Conservation (phyloP, 2,329 filamentous ascomycete genomes). For the Neonectria neomacrospora region DNA sequence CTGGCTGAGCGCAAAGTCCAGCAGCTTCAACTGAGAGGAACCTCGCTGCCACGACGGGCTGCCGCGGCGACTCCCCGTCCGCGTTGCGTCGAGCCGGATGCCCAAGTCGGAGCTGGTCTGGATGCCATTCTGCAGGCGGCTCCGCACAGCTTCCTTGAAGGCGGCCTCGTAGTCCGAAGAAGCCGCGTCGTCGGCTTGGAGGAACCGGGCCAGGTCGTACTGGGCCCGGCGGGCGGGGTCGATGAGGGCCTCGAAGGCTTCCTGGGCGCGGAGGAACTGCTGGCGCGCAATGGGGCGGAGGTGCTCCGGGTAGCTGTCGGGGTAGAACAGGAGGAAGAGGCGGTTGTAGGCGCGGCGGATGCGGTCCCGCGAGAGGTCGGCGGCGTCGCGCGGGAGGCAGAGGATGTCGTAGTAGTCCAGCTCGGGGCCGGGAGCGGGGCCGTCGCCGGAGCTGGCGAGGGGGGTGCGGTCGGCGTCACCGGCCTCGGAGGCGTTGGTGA, state of each 20-base stretch:
- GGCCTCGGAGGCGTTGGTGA: constrained; percentile 41
- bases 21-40: constrained; percentile 36
- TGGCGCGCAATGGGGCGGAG: constrained; percentile 52
- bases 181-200: constrained; percentile 37
- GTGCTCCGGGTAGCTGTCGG: constrained; percentile 54
- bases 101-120: constrained; percentile 52
- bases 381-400: constrained; percentile 51
- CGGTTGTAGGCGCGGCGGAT: constrained; percentile 59
- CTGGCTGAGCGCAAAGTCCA: constrained; percentile 56
- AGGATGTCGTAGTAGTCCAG: constrained; percentile 58
- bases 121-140: constrained; percentile 37
- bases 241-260: constrained; percentile 61
- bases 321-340: constrained; percentile 57
- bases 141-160: constrained; percentile 36
- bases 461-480: constrained; percentile 29
- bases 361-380: constrained; percentile 44
- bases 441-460: constrained; percentile 23
- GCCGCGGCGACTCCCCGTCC: constrained; percentile 9
- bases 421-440: constrained; percentile 7
- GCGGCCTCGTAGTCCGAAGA: constrained; percentile 33
- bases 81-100: constrained; percentile 50
- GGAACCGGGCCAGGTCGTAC: constrained; percentile 52
- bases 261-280: constrained; percentile 55
- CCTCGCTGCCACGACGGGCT: constrained; percentile 18
- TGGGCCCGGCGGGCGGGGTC: constrained; percentile 54